A percentile compares a stretch with the other conserved stretches of the same genome.
These are phyloP conservation scores for Candida golubevii DNA, from an alignment of 805 yeast genomes.

Conservation along the genomic window DNA sequence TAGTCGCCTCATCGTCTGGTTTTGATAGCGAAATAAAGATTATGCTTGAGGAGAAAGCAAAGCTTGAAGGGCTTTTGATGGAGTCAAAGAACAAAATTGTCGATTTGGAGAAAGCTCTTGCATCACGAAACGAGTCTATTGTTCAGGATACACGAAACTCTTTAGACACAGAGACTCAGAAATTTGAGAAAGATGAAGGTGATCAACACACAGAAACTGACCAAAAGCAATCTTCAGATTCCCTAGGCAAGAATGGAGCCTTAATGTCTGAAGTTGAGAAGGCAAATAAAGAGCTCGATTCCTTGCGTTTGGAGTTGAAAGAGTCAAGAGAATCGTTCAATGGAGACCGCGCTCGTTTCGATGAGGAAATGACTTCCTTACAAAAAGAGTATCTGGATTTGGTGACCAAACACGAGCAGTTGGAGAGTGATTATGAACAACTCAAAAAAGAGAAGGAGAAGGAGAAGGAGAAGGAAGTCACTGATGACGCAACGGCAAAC, in stretches of 20 bases:
- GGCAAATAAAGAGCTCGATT: not conserved
- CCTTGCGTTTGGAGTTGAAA: not conserved
- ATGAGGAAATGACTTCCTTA: not conserved
- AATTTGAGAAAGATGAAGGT: no score
- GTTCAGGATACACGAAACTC: no score
- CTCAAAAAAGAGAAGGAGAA: not conserved
- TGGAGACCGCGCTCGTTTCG: not conserved
- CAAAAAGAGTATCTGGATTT: not conserved
- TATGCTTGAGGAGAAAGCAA: not conserved
- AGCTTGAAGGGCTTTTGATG: slow-evolving; percentile 3
- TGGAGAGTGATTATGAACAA: not conserved
- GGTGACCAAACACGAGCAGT: no score
- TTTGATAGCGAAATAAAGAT: not conserved
- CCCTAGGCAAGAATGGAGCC: no score
- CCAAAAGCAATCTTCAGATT: no score
- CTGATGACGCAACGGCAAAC: slow-evolving; percentile 1
- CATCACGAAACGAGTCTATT: not conserved
- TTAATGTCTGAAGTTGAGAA: not conserved
- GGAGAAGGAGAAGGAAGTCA: not conserved
- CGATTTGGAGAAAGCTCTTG: not conserved
- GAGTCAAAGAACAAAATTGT: slow-evolving; percentile 2
- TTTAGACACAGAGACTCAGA: no score
- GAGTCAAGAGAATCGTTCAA: not conserved
- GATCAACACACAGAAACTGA: no score
- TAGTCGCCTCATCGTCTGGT: not conserved